phyloP scores from a whole-genome alignment of 2,329 filamentous ascomycete species.

The Leptosphaerulina australis region DNA sequence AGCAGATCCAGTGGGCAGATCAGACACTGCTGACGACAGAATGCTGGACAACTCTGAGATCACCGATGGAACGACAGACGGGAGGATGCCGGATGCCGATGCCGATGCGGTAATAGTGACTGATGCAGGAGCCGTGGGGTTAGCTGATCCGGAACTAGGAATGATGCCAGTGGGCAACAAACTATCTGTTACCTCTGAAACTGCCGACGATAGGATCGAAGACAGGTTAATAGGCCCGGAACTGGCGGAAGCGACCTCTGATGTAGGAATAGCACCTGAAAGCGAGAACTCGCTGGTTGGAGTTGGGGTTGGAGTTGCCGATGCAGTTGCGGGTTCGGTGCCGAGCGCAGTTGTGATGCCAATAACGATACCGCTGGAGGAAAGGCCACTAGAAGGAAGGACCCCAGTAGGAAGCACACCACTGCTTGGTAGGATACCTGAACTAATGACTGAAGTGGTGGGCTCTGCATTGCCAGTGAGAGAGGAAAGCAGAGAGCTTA shows the following conservation, averaged over 20 bases:
- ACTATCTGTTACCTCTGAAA: constrained; percentile 29
- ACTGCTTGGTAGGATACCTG: constrained; percentile 33
- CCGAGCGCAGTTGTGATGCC: constrained; percentile 46
- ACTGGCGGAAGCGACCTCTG: constrained; percentile 22
- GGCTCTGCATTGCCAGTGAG: constrained; percentile 19
- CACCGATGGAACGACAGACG: constrained; percentile 24
- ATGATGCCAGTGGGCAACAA: constrained; percentile 15
- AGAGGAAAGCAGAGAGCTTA: constrained; percentile 23
- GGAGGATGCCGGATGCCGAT: constrained; percentile 24
- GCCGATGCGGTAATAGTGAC: constrained; percentile 18
- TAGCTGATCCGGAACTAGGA: constrained; percentile 22
- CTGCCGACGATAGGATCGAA: constrained; percentile 26
- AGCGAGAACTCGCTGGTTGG: constrained; percentile 18
- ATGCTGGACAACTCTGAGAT: constrained; percentile 25
- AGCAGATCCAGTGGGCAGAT: constrained; percentile 24
- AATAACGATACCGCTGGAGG: constrained; percentile 41
- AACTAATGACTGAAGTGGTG: constrained; percentile 25
- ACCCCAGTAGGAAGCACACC: constrained; percentile 32
- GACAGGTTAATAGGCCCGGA: constrained; percentile 22
- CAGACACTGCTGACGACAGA: constrained; percentile 27
- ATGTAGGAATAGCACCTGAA: constrained; percentile 32
- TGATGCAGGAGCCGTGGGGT: constrained; percentile 16
- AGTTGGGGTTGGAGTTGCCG: constrained; percentile 21
- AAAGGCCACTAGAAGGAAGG: constrained; percentile 6
- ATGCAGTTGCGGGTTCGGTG: constrained; percentile 22